Conservation (phyloP, 768 basidiomycete species). For the Mrakia gelida region DNA sequence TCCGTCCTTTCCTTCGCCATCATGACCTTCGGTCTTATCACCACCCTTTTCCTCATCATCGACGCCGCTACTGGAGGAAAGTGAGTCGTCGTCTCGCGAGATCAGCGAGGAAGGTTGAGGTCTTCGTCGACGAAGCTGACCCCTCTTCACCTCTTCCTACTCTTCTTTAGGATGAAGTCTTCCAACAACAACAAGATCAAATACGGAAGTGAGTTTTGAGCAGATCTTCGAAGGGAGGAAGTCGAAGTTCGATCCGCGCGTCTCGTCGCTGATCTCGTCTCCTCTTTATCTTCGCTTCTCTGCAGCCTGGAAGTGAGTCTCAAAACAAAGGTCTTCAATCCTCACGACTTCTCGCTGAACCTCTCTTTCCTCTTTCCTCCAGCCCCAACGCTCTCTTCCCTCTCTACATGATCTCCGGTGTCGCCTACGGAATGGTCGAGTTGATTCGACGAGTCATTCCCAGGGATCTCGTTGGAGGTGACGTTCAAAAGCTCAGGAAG, state of each 20-base stretch:
- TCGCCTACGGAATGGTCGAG: constrained; percentile 41
- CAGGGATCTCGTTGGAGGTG: constrained; percentile 35
- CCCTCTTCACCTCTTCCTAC: too few species aligned
- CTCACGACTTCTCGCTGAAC: too few species aligned
- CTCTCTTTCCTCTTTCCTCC: constrained; percentile 25
- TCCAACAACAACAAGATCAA: constrained; percentile 27
- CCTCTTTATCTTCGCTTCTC: background rate
- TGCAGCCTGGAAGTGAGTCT: too few species aligned
- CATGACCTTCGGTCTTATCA: constrained; percentile 38
- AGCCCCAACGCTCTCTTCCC: constrained; percentile 36
- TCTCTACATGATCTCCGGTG: constrained; percentile 38
- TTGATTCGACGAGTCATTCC: constrained; percentile 41
- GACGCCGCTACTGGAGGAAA: constrained; percentile 39
- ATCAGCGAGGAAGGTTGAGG: too few species aligned
- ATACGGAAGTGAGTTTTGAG: background rate
- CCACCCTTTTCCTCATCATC: constrained; percentile 37
- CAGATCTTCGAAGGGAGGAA: too few species aligned
- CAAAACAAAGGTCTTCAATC: too few species aligned
- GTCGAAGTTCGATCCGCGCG: too few species aligned
- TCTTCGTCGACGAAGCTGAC: too few species aligned
- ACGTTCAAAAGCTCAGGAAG: constrained; percentile 35
- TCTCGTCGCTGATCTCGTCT: background rate
- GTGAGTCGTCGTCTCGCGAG: too few species aligned
- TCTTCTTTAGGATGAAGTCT: background rate
- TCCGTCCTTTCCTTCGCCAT: constrained; percentile 39